phyloP scores from a whole-genome alignment of 306 rosid genomes.

The Acacia crassicarpa region DNA sequence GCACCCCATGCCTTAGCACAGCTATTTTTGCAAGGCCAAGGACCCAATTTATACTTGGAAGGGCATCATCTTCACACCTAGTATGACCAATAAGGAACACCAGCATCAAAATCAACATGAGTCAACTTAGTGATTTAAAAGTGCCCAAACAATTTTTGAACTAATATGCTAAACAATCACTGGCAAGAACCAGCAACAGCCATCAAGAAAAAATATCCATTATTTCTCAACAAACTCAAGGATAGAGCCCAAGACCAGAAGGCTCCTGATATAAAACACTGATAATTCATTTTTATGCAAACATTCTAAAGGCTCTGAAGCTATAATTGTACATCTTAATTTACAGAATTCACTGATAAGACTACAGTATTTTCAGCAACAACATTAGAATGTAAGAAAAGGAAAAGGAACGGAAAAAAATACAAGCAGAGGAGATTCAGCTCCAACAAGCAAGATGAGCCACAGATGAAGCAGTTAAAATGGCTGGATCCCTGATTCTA shows the following conservation, averaged over 20 bases:
- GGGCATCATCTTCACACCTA: slow-evolving; percentile 92
- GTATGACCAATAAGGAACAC: slow-evolving; percentile 29
- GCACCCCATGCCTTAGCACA: slow-evolving; percentile 88
- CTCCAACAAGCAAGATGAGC: background rate
- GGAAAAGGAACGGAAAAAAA: background rate
- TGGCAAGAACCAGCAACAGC: slow-evolving; percentile 5
- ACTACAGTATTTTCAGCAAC: background rate
- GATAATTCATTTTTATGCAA: slow-evolving; percentile 2
- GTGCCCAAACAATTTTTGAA: background rate
- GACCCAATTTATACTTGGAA: slow-evolving; percentile 84
- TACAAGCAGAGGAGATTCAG: background rate
- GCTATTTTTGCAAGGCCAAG: slow-evolving; percentile 89
- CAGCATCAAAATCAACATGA: slow-evolving; percentile 15
- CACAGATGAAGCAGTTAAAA: slow-evolving; percentile 13
- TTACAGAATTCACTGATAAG: background rate
- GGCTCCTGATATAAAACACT: background rate
- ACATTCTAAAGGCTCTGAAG: slow-evolving; percentile 17
- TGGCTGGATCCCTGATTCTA: slow-evolving; percentile 1
- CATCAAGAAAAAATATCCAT: background rate
- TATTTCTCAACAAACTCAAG: background rate
- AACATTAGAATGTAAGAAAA: background rate
- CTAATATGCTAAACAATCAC: slow-evolving; percentile 25
- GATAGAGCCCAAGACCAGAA: background rate
- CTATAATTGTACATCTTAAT: background rate
- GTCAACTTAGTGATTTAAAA: background rate